These are phyloP conservation scores for Saksenaea oblongispora DNA, from an alignment of 371 early-diverging fungal species.

Conservation along the genomic window DNA sequence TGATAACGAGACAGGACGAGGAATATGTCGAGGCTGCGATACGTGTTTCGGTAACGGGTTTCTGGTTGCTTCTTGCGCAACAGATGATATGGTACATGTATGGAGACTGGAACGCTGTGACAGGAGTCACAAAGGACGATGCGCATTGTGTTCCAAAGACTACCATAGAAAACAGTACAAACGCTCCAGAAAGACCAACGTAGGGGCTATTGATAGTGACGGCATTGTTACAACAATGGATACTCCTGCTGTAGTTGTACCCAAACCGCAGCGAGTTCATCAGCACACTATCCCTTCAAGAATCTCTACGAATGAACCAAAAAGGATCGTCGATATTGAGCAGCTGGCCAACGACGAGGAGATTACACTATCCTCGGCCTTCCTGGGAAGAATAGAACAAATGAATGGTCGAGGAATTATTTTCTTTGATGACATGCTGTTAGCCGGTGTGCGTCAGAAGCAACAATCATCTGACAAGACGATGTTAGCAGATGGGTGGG, in stretches of 20 bases:
- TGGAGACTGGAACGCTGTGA: constrained; percentile 31
- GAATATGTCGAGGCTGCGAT: constrained; percentile 27
- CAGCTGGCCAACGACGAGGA: constrained; percentile 24
- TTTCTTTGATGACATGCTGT: constrained; percentile 26
- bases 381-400: constrained; percentile 33
- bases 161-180: constrained; percentile 34
- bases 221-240: constrained; percentile 1
- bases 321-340: constrained; percentile 33
- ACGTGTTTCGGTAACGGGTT: constrained; percentile 39
- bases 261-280: background rate
- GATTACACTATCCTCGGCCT: constrained; percentile 17
- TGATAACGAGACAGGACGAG: constrained; percentile 29
- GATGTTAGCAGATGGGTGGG: constrained; percentile 21
- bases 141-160: constrained; percentile 24
- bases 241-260: background rate
- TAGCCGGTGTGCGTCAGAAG: constrained; percentile 35
- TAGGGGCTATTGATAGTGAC: background rate
- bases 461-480: background rate
- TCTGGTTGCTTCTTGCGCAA: constrained; percentile 30
- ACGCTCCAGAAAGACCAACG: background rate
- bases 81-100: constrained; percentile 32
- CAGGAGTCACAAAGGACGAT: constrained; percentile 16
- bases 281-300: background rate
- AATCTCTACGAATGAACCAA: background rate
- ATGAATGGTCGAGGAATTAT: constrained; percentile 27